These are phyloP conservation scores for Solanum piurae DNA, from an alignment of 257 asterid species.

Conservation along the genomic window DNA sequence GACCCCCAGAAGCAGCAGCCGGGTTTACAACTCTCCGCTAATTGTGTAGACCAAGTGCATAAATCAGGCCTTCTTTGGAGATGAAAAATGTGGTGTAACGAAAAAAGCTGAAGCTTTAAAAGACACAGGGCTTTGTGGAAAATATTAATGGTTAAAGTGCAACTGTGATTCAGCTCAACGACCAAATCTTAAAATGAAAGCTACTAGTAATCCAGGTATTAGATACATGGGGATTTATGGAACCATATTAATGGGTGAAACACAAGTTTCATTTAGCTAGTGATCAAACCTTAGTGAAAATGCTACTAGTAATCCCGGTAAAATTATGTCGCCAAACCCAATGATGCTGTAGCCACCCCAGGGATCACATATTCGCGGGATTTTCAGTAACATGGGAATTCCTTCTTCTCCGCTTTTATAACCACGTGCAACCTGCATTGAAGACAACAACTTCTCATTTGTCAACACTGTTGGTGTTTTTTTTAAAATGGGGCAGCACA, in stretches of 20 bases:
- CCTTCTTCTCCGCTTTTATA: constrained; percentile 95
- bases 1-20: not conserved
- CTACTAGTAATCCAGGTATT: not conserved
- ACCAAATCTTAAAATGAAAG: not conserved
- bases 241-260: not conserved
- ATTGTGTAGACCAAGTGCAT: not conserved
- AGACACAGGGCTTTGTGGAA: not conserved
- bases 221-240: not conserved
- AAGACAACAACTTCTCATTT: not conserved
- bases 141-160: not conserved
- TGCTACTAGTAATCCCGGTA: constrained; percentile 78
- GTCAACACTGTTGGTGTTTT: too few species aligned
- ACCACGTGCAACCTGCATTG: constrained; percentile 75
- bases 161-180: not conserved
- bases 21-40: not conserved
- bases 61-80: not conserved
- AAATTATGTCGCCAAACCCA: constrained; percentile 85
- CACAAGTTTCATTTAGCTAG: not conserved
- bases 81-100: not conserved
- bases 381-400: constrained; percentile 83
- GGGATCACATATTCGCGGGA: constrained; percentile 88
- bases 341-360: constrained; percentile 96
- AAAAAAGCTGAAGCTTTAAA: not conserved
- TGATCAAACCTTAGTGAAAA: constrained; percentile 43
- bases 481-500: too few species aligned